Conservation (phyloP, 768 basidiomycete species). For the Trametes coccinea region DNA sequence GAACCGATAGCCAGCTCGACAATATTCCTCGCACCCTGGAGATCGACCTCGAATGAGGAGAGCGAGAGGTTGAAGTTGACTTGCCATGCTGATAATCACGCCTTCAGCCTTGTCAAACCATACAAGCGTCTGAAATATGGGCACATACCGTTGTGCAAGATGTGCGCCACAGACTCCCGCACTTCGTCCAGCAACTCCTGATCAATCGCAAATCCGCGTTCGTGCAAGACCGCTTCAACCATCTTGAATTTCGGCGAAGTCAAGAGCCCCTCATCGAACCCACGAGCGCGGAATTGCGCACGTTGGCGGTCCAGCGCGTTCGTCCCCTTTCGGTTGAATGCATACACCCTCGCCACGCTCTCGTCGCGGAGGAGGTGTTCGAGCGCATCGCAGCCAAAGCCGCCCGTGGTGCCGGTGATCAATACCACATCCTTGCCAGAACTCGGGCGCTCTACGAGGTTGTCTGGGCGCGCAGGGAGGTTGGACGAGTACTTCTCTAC, state of each 20-base stretch:
- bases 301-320: constrained; percentile 30
- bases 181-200: constrained; percentile 17
- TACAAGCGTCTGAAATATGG: too few species aligned
- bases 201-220: constrained; percentile 21
- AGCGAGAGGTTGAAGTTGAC: constrained; percentile 45
- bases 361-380: constrained; percentile 24
- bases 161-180: constrained; percentile 13
- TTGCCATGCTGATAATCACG: constrained; percentile 34
- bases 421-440: constrained; percentile 29
- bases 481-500: constrained; percentile 11
- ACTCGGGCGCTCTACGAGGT: not conserved
- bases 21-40: constrained; percentile 25
- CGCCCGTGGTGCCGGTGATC: constrained; percentile 38
- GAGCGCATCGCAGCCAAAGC: constrained; percentile 34
- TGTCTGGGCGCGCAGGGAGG: constrained; percentile 6
- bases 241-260: constrained; percentile 34
- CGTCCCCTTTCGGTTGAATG: constrained; percentile 27
- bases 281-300: constrained; percentile 31
- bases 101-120: not conserved
- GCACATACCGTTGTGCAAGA: constrained; percentile 32
- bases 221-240: constrained; percentile 35
- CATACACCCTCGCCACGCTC: constrained; percentile 27
- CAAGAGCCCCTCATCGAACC: constrained; percentile 33
- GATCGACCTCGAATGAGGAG: constrained; percentile 39
- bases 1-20: constrained; percentile 22